A percentile compares a stretch with the other conserved stretches of the same genome.
These are phyloP conservation scores for Physcomitrium patens DNA, from an alignment of 225 moss, liverwort and hornwort species.

Conservation along the genomic window DNA sequence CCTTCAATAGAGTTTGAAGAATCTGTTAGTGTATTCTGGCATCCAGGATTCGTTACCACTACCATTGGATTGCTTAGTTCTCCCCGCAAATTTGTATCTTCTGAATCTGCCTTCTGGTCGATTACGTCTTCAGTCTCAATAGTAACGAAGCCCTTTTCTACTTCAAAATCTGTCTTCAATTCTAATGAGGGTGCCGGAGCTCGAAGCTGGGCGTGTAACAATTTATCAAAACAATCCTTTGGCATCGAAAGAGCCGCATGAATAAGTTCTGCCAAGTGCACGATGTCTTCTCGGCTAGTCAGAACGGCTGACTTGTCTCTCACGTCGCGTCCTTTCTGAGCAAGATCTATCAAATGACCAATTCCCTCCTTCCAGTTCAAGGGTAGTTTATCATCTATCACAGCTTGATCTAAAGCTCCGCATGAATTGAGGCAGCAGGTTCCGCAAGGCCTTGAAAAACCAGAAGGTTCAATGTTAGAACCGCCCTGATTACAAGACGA, in stretches of 20 bases:
- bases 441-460: slow-evolving; percentile 8
- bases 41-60: slow-evolving; percentile 8
- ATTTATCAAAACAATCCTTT: slow-evolving; percentile 14
- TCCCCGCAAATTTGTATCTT: slow-evolving; percentile 4
- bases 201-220: slow-evolving; percentile 23
- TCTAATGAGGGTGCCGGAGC: slow-evolving; percentile 21
- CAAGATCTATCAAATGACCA: slow-evolving; percentile 34
- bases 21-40: slow-evolving; percentile 11
- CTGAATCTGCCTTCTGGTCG: slow-evolving; percentile 33
- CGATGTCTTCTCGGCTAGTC: slow-evolving; percentile 30
- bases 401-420: slow-evolving; percentile 22
- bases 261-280: slow-evolving; percentile 40
- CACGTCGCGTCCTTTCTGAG: slow-evolving; percentile 24
- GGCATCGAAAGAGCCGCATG: slow-evolving; percentile 35
- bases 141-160: slow-evolving; percentile 31
- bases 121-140: slow-evolving; percentile 31
- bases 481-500: slow-evolving; percentile 13
- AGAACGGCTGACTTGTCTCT: slow-evolving; percentile 22
- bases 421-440: slow-evolving; percentile 27
- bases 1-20: slow-evolving; percentile 22
- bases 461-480: slow-evolving; percentile 23
- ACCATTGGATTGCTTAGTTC: not conserved
- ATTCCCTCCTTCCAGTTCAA: slow-evolving; percentile 33
- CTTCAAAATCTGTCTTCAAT: slow-evolving; percentile 19
- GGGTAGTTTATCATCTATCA: slow-evolving; percentile 17